phyloP scores from a whole-genome alignment of 139 green algal genomes.

The Tetradesmus lagerheimii region DNA sequence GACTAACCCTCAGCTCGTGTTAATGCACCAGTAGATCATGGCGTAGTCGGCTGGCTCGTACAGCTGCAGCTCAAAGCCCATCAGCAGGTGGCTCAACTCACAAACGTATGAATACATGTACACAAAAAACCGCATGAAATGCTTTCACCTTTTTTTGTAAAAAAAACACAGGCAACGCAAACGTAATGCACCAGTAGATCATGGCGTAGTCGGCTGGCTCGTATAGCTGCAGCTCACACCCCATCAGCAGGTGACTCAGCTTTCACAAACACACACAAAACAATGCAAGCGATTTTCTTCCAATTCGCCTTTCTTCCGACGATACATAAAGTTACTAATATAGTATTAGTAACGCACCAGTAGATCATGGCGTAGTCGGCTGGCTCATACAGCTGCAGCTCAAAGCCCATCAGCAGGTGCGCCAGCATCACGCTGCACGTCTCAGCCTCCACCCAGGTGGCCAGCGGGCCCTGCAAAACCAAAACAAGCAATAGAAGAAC shows the following conservation, averaged over 20 bases:
- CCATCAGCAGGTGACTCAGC: constrained; percentile 87
- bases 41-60: constrained; percentile 81
- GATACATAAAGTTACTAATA: too few species aligned
- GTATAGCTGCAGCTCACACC: constrained; percentile 89
- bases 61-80: constrained; percentile 87
- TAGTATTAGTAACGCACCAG: constrained; percentile 62
- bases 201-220: constrained; percentile 75
- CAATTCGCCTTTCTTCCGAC: too few species aligned
- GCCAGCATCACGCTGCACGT: constrained; percentile 59
- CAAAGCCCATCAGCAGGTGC: constrained; percentile 87
- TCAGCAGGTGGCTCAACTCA: constrained; percentile 86
- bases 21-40: constrained; percentile 80
- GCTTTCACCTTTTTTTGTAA: too few species aligned
- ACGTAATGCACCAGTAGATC: constrained; percentile 79
- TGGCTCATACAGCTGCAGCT: constrained; percentile 84
- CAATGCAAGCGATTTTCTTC: too few species aligned
- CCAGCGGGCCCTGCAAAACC: constrained; percentile 61
- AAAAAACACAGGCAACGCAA: too few species aligned
- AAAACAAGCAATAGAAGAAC: constrained; percentile 4
- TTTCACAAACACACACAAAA: too few species aligned
- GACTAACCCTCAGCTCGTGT: too few species aligned
- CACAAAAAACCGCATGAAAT: too few species aligned
- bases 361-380: constrained; percentile 82
- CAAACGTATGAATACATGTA: too few species aligned
- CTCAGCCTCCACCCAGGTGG: constrained; percentile 81